phyloP scores from a whole-genome alignment of 371 early-diverging fungal species.

The Mortierella sp. region DNA sequence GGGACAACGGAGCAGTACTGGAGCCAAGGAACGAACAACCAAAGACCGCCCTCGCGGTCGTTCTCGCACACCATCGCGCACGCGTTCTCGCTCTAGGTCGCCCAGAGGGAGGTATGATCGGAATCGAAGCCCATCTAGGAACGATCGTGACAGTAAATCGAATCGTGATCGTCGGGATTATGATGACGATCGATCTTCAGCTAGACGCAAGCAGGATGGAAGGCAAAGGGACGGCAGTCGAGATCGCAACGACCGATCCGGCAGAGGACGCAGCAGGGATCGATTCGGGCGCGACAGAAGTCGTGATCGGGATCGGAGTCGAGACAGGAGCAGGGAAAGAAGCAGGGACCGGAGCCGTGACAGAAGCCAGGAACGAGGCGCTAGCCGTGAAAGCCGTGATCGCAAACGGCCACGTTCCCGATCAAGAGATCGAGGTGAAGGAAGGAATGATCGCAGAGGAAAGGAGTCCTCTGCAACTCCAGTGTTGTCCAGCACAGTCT shows the following conservation, averaged over 20 bases:
- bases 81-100: slow-evolving; percentile 39
- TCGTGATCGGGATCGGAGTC: slow-evolving; percentile 30
- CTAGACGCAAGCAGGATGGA: slow-evolving; percentile 34
- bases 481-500: slow-evolving; percentile 1
- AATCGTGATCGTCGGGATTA: slow-evolving; percentile 40
- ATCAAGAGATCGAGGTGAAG: slow-evolving; percentile 31
- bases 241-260: slow-evolving; percentile 39
- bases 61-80: slow-evolving; percentile 38
- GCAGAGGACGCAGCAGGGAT: slow-evolving; percentile 46
- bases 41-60: slow-evolving; percentile 38
- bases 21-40: slow-evolving; percentile 23
- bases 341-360: slow-evolving; percentile 22
- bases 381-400: slow-evolving; percentile 14
- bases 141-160: slow-evolving; percentile 41
- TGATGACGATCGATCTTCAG: slow-evolving; percentile 42
- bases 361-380: slow-evolving; percentile 13
- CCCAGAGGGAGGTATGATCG: slow-evolving; percentile 42
- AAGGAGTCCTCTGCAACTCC: slow-evolving; percentile 25
- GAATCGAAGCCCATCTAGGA: slow-evolving; percentile 30
- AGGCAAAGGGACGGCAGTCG: slow-evolving; percentile 42
- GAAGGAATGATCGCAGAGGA: slow-evolving; percentile 33
- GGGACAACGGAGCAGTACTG: slow-evolving; percentile 12
- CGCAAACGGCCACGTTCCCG: slow-evolving; percentile 26
- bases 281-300: slow-evolving; percentile 41
- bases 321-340: slow-evolving; percentile 21